Percentiles rank a stretch among this genome's conserved stretches.
phyloP scores from a whole-genome alignment of 1,284 basidiomycete species.

The Trichosporon sp. region DNA sequence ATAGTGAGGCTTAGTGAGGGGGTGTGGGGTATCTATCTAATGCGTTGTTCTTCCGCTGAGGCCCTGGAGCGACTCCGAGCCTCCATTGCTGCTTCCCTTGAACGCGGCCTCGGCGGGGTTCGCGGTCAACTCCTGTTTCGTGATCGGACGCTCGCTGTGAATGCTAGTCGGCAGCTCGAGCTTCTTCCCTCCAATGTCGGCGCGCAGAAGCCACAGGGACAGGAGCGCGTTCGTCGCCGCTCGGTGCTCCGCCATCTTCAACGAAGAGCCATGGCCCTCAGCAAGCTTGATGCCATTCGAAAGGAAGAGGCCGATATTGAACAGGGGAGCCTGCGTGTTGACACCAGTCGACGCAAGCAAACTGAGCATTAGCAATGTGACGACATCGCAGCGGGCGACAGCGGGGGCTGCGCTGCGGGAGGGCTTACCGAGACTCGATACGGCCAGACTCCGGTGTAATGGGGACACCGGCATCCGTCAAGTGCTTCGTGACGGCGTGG shows the following conservation, averaged over 20 bases:
- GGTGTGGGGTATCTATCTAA: constrained; percentile 12
- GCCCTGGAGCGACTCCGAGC: constrained; percentile 13
- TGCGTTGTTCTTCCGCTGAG: constrained; percentile 11
- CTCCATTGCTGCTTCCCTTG: constrained; percentile 7
- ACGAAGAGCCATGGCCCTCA: constrained; percentile 87
- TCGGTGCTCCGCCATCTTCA: constrained; percentile 92
- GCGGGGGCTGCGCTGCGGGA: neutral
- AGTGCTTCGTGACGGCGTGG: constrained; percentile 68
- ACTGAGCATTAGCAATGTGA: constrained; percentile 47
- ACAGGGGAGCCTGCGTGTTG: constrained; percentile 79
- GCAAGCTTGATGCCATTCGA: constrained; percentile 76
- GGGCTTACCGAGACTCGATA: constrained; percentile 55
- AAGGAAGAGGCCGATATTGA: constrained; percentile 89
- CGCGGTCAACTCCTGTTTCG: neutral
- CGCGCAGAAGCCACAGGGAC: constrained; percentile 38
- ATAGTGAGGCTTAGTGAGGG: constrained; percentile 1
- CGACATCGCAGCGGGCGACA: neutral
- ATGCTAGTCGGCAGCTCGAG: constrained; percentile 13
- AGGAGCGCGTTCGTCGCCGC: constrained; percentile 53
- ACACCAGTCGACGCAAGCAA: constrained; percentile 89
- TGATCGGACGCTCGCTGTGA: constrained; percentile 9
- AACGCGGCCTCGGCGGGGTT: neutral
- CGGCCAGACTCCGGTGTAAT: constrained; percentile 53
- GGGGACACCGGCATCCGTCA: constrained; percentile 51
- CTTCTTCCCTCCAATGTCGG: constrained; percentile 5